Evolutionary conservation across 306 rosid species (phyloP).

Genomic region (Rubus parviflorus): DNA sequence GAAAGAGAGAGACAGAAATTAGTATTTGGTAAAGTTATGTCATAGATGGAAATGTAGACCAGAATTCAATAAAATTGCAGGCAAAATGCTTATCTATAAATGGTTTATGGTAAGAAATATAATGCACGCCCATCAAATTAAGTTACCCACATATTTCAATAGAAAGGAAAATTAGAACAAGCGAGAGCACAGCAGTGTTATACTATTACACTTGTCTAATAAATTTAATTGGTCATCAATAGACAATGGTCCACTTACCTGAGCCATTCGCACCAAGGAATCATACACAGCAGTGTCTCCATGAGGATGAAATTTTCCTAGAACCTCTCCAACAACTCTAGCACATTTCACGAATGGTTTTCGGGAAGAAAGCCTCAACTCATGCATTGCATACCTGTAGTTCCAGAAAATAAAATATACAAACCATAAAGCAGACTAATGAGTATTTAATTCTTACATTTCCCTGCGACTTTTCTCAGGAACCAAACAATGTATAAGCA

Average conservation of each 20-base stretch:
- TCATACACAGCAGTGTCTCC: slow-evolving; percentile 96
- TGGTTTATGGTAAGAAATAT: not conserved
- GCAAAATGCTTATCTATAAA: not conserved
- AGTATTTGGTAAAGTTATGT: not conserved
- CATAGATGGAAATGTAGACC: not conserved
- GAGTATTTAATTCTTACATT: not conserved
- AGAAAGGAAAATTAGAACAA: not conserved
- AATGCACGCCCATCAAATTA: not conserved
- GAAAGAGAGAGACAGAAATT: not conserved
- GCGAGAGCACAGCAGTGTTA: not conserved
- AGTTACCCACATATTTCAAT: not conserved
- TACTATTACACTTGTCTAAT: not conserved
- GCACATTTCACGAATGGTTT: slow-evolving; percentile 98
- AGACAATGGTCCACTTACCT: slow-evolving; percentile 48
- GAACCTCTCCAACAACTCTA: slow-evolving; percentile 99
- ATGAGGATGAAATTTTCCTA: slow-evolving; percentile 96
- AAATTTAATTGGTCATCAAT: not conserved
- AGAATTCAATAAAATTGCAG: not conserved
- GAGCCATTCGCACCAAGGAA: slow-evolving; percentile 97
- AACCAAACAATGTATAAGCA: not conserved
- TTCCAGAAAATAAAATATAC: not conserved
- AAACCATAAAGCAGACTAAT: not conserved
- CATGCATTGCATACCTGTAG: slow-evolving; percentile 94
- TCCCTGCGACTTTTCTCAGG: not conserved
- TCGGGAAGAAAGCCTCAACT: slow-evolving; percentile 80